These are phyloP conservation scores for Clarireedia sp. DNA, from an alignment of 2,329 filamentous ascomycete genomes.

Conservation along the genomic window DNA sequence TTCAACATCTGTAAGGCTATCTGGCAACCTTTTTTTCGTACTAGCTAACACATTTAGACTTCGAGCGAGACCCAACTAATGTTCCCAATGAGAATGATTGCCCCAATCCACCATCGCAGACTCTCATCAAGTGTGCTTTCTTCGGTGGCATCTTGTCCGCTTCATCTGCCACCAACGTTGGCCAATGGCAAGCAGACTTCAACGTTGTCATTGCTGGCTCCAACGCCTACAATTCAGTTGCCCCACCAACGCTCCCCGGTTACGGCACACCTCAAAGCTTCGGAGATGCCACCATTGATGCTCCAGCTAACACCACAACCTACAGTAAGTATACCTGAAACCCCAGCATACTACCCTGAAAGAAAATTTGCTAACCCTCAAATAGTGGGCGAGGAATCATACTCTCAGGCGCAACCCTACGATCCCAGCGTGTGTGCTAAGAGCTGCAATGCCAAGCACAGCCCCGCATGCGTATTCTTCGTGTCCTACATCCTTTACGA, in stretches of 20 bases:
- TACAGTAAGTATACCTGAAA: slow-evolving; percentile 13
- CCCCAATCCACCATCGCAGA: slow-evolving; percentile 5
- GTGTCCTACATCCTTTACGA: slow-evolving; percentile 32
- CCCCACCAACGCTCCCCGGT: slow-evolving; percentile 17
- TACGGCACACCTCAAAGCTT: slow-evolving; percentile 25
- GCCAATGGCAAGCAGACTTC: slow-evolving; percentile 7
- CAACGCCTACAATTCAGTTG: slow-evolving; percentile 1
- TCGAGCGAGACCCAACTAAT: slow-evolving; percentile 4
- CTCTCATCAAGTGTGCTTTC: slow-evolving; percentile 8
- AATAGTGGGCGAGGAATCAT: slow-evolving; percentile 22
- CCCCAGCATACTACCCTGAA: too few species aligned
- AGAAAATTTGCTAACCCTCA: neutral
- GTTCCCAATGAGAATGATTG: slow-evolving; percentile 1
- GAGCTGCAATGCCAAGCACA: slow-evolving; percentile 19
- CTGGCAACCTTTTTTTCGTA: neutral
- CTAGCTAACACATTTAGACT: neutral
- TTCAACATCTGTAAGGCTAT: slow-evolving; percentile 6
- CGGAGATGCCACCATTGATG: slow-evolving; percentile 27
- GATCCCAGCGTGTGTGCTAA: slow-evolving; percentile 28
- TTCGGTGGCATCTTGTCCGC: slow-evolving; percentile 5
- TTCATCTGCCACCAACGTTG: slow-evolving; percentile 3
- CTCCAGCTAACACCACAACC: slow-evolving; percentile 23
- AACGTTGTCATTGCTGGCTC: slow-evolving; percentile 9
- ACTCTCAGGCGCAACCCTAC: slow-evolving; percentile 26
- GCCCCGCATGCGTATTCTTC: slow-evolving; percentile 29